Evolutionary conservation across 139 green algal species (phyloP).

Genomic region (Spirogloea muscicola): DNA sequence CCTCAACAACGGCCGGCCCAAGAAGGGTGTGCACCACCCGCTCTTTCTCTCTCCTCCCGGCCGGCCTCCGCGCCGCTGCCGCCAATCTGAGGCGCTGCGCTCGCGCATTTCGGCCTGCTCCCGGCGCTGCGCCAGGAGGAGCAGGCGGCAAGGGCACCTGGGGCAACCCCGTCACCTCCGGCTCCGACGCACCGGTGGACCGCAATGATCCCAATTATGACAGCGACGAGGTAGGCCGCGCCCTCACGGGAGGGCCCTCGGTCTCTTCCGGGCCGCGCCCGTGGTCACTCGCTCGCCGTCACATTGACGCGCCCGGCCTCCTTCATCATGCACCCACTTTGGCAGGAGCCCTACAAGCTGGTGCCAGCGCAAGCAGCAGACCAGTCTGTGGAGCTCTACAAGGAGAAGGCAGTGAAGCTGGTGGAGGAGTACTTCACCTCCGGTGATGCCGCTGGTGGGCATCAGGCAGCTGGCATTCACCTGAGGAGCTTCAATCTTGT

Average conservation of each 20-base stretch:
- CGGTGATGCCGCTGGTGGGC: constrained; percentile 42
- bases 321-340: too few species aligned
- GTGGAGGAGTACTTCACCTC: constrained; percentile 35
- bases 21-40: constrained; percentile 36
- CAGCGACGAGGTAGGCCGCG: constrained; percentile 19
- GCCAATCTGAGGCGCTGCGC: too few species aligned
- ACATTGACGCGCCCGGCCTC: too few species aligned
- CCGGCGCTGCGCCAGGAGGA: too few species aligned
- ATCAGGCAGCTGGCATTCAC: too few species aligned
- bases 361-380: constrained; percentile 6
- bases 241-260: neutral
- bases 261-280: too few species aligned
- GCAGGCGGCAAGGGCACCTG: constrained; percentile 26
- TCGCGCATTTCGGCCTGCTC: too few species aligned
- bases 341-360: constrained; percentile 33
- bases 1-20: constrained; percentile 26
- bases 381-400: constrained; percentile 17
- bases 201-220: constrained; percentile 42
- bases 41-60: too few species aligned
- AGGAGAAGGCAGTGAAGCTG: constrained; percentile 5
- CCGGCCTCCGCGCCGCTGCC: too few species aligned
- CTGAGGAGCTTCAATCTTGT: too few species aligned
- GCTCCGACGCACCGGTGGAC: constrained; percentile 14
- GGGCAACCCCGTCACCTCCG: constrained; percentile 16
- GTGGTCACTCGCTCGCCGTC: too few species aligned